phyloP scores from a whole-genome alignment of 306 rosid species.

The Cyamopsis tetragonoloba region DNA sequence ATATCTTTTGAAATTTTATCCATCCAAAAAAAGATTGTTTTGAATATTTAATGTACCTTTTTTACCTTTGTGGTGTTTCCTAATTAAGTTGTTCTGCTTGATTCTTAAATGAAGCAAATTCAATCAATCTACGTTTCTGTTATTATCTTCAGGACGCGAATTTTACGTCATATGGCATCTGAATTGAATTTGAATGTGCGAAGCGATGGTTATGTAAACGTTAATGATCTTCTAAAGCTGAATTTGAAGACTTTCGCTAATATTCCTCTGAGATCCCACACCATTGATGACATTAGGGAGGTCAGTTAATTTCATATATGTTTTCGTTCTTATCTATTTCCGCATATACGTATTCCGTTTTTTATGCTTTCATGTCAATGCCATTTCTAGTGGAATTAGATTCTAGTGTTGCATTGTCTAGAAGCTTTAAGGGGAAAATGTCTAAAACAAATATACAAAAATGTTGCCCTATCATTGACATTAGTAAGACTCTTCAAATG shows the following conservation, averaged over 20 bases:
- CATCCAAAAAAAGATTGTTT: neutral
- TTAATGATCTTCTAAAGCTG: slow-evolving; percentile 67
- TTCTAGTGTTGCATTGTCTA: neutral
- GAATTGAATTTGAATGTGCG: slow-evolving; percentile 73
- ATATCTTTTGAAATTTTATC: neutral
- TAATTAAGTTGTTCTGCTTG: neutral
- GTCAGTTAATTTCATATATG: slow-evolving; percentile 37
- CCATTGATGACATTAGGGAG: slow-evolving; percentile 80
- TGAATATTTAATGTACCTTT: neutral
- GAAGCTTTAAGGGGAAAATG: slow-evolving; percentile 1
- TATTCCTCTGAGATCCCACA: slow-evolving; percentile 70
- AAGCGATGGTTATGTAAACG: slow-evolving; percentile 75
- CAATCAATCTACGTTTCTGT: neutral
- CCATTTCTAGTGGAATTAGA: slow-evolving; percentile 9
- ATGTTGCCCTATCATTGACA: neutral
- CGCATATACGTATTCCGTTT: neutral
- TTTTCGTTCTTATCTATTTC: neutral
- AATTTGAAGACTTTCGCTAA: slow-evolving; percentile 76
- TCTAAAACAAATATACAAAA: neutral
- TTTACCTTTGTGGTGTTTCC: neutral
- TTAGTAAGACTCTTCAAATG: neutral
- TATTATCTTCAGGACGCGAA: slow-evolving; percentile 54
- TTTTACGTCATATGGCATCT: slow-evolving; percentile 89
- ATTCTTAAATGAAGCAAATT: neutral
- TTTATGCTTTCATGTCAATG: neutral